Base-by-base conservation (phyloP, 148 eudicot species). In the Gaultheria prostrata region DNA sequence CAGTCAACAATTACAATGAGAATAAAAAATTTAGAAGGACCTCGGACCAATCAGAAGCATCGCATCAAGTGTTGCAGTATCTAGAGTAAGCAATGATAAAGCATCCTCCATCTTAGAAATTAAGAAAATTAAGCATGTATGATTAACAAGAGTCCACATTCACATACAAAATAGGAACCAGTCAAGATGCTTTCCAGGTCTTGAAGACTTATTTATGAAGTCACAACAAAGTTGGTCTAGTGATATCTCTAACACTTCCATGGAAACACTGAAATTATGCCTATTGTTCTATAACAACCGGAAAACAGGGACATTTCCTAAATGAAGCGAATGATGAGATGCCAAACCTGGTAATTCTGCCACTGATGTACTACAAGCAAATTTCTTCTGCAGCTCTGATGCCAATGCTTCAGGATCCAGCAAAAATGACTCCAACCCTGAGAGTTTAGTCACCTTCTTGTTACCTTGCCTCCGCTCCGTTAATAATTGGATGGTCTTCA, bases 381-480 rank as follows among this genome's bases (percentile, higher is more conserved):
- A 94, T 88, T 93, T 97, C 88, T 97, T 97, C 89, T 97, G 99
- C 86, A 97, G 86, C 86, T 92, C 98, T 71, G 98, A 92, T 28
- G 95, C 95, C 89, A 97, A 90, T 32, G 95, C 86, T 56, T 94
- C 98, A 32, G 94, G 94, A 91, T 94, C 94, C 63, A 97, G 86
- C 88, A 97, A 83, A 86, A 97, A 97, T 45, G 93, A 88, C 87
- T 97, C 99, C 85, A 97, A 48, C 77, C 99, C 97, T 10, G 99
- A 92, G 84, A 97, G 90, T 90, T 92, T 97, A 0, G 99, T 97
- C 77, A 97, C 93, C 82, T 97, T 97, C 89, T 97, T 97, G 90
- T 94, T 97, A 61, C 99, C 99, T 86, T 93, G 95, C 81, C 99
- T 90, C 71, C 98, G 88, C 85, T 97, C 99, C 3, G 99, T 94